These are phyloP conservation scores for Aschersonia sp. DNA, from an alignment of 2,329 filamentous ascomycete genomes.

Conservation along the genomic window DNA sequence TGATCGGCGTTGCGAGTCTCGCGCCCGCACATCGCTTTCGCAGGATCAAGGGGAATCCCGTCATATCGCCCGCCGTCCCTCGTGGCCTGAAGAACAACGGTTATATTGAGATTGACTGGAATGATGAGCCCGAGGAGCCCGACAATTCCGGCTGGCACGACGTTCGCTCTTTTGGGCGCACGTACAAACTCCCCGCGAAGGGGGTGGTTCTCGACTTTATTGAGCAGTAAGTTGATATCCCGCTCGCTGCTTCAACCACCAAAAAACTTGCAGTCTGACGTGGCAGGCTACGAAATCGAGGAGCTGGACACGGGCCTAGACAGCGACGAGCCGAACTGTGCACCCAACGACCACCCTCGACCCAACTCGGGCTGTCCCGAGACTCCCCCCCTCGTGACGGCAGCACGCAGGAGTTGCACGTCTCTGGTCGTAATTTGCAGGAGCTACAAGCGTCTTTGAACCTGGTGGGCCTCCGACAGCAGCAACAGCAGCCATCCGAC, in stretches of 20 bases:
- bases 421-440: slow-evolving; percentile 28
- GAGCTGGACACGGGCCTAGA: slow-evolving; percentile 21
- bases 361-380: slow-evolving; percentile 2
- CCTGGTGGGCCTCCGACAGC: slow-evolving; percentile 40
- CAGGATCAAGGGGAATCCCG: slow-evolving; percentile 39
- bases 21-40: slow-evolving; percentile 48
- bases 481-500: slow-evolving; percentile 31
- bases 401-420: too few species aligned
- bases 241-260: not conserved
- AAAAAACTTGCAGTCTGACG: not conserved
- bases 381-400: too few species aligned
- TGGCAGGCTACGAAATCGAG: slow-evolving; percentile 20
- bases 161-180: slow-evolving; percentile 44
- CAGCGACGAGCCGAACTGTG: slow-evolving; percentile 16
- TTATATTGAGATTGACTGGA: slow-evolving; percentile 52
- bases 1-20: slow-evolving; percentile 43
- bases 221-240: slow-evolving; percentile 31
- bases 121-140: slow-evolving; percentile 42
- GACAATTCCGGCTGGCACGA: slow-evolving; percentile 43
- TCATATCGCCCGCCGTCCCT: slow-evolving; percentile 35
- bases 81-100: slow-evolving; percentile 61
- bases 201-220: slow-evolving; percentile 64
- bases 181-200: slow-evolving; percentile 48
- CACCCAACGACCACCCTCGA: slow-evolving; percentile 9
- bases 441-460: slow-evolving; percentile 55